Percentiles rank a stretch among this genome's conserved stretches.
These are phyloP conservation scores for Thelephora ganbajun DNA, from an alignment of 768 basidiomycete genomes.

Conservation along the genomic window DNA sequence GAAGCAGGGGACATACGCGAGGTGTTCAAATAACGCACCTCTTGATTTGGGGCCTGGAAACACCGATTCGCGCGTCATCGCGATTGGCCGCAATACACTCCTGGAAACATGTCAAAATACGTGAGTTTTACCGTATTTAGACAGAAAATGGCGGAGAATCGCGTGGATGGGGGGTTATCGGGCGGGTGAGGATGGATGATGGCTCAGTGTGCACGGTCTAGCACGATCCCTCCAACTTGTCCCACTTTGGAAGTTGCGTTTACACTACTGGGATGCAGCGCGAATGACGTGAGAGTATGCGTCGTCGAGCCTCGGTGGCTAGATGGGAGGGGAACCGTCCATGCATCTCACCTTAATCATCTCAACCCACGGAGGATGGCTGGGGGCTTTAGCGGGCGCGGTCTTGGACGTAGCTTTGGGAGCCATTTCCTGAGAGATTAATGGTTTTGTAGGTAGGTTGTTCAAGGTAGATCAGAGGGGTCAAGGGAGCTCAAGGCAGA, in stretches of 20 bases:
- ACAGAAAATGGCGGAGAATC: slow-evolving; percentile 6
- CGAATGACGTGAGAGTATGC: too few species aligned
- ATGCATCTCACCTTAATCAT: slow-evolving; percentile 60
- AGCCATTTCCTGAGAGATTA: too few species aligned
- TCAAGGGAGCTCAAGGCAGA: slow-evolving; percentile 9
- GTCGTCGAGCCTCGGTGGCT: too few species aligned
- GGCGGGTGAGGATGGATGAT: slow-evolving; percentile 8
- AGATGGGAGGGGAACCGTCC: too few species aligned
- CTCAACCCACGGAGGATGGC: slow-evolving; percentile 54
- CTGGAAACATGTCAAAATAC: slow-evolving; percentile 24
- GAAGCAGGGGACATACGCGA: slow-evolving; percentile 6
- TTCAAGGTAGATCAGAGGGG: slow-evolving; percentile 8
- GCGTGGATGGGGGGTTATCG: slow-evolving; percentile 6
- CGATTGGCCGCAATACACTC: slow-evolving; percentile 67
- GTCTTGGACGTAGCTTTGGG: slow-evolving; percentile 37
- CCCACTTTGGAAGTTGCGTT: too few species aligned
- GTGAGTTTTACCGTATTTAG: slow-evolving; percentile 3
- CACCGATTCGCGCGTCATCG: slow-evolving; percentile 70
- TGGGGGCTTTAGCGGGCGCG: slow-evolving; percentile 21
- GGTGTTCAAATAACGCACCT: slow-evolving; percentile 39
- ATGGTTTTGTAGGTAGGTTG: slow-evolving; percentile 3
- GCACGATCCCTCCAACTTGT: slow-evolving; percentile 18
- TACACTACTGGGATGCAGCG: too few species aligned
- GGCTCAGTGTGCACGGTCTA: slow-evolving; percentile 22
- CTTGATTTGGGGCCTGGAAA: slow-evolving; percentile 88